Base-by-base conservation (phyloP, 495 filamentous ascomycete genomes). In the Penicillium goetzii region DNA sequence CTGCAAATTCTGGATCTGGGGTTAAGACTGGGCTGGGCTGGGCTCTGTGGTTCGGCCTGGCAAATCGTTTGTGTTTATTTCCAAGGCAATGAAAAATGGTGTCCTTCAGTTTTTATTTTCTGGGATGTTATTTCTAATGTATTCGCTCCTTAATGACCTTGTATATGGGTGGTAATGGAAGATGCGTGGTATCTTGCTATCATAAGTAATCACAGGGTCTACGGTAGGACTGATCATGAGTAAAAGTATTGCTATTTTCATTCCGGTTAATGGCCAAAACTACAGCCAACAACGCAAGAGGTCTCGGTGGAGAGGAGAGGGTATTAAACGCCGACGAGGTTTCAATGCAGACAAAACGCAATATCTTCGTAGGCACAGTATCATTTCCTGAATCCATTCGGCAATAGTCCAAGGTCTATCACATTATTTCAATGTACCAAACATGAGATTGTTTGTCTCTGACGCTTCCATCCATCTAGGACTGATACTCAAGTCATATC, bases 81-180 rank as follows among this genome's bases (percentile, higher is more conserved):
- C n/a, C n/a, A 45, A 60, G 59, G 53, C 60, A 66, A 67, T 67
- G 59, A 60, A 63, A 64, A 68, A 67, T 63, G 58, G 56, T 55
- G 43, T 68, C 57, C 30, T 38, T 56, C 60, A 30, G 28, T 56
- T 57, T 23, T 57, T 23, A 17, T 21, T 60, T 50, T 56, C 0
- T 61, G 58, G 15, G 38, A 43, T 33, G 43, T 32, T 50, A 28
- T 3, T 25, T 26, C 21, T 25, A 12, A 49, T 14, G 8, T 50
- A 19, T 50, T 30, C 15, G 12, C 30, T 9, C 8, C 8, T 28
- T 51, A 17, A 7, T 12, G 11, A 12, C 4, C 36, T 15, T 64
- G 56, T 63, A 43, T 15, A 21, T 52, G 25, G 41, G 41, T 30
- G 6, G 30, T 32, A 8, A 8, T 32, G 9, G 30, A 32, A n/a